A percentile compares a stretch with the other conserved stretches of the same genome.
Conservation (phyloP, 768 basidiomycete genomes). For the Gautieria morchelliformis region DNA sequence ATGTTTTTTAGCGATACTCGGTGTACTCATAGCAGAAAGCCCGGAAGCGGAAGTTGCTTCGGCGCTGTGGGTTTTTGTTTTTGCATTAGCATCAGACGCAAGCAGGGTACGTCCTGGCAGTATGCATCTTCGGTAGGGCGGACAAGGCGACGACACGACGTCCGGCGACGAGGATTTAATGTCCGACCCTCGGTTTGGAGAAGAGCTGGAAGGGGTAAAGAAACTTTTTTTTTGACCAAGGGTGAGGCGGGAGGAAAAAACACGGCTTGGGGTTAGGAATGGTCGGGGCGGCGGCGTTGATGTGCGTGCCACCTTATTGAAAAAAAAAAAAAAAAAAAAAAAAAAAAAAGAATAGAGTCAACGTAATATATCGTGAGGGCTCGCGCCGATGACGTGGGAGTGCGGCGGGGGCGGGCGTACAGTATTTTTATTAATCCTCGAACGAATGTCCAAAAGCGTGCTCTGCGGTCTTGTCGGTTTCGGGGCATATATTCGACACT, state of each 20-base stretch:
- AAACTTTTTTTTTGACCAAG: background rate
- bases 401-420: background rate
- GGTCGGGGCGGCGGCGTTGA: too few species aligned
- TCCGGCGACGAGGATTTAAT: background rate
- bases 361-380: background rate
- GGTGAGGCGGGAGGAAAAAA: background rate
- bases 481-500: too few species aligned
- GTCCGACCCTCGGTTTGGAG: background rate
- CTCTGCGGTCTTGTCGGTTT: too few species aligned
- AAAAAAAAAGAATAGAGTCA: background rate
- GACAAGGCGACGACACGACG: background rate
- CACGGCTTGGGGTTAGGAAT: background rate
- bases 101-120: too few species aligned
- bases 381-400: background rate
- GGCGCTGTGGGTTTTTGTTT: background rate
- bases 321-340: background rate
- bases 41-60: too few species aligned
- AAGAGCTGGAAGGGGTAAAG: background rate
- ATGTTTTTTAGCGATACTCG: too few species aligned
- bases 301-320: background rate
- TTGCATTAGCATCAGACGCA: too few species aligned
- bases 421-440: too few species aligned
- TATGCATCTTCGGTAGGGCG: background rate
- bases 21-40: too few species aligned
- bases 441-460: too few species aligned